These are phyloP conservation scores for Otatea glauca DNA, from an alignment of 176 grass and related monocot genomes.

Conservation along the genomic window DNA sequence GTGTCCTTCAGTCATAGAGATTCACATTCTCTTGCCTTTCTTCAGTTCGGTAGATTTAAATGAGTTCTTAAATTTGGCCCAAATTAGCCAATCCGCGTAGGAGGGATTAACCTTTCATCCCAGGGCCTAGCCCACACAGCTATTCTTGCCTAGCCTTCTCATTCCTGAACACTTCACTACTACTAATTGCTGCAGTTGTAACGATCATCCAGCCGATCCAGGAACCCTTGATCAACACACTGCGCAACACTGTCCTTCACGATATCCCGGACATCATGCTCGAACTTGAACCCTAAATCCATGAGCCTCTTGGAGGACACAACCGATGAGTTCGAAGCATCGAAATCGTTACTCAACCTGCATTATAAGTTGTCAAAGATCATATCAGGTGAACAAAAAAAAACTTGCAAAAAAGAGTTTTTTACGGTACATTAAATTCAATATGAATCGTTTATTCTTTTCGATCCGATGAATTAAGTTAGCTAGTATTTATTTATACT, in stretches of 20 bases:
- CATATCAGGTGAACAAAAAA: background rate
- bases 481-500: no score
- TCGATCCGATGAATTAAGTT: no score
- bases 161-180: no score
- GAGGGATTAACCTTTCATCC: background rate
- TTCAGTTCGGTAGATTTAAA: background rate
- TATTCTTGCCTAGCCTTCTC: background rate
- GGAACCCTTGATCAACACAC: slow-evolving; percentile 52
- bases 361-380: no score
- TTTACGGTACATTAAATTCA: no score
- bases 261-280: background rate
- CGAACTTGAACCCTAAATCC: slow-evolving; percentile 73
- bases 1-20: no score
- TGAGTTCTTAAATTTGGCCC: background rate
- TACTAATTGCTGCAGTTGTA: background rate
- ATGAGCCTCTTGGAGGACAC: slow-evolving; percentile 66
- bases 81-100: background rate
- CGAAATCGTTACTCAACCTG: slow-evolving; percentile 51
- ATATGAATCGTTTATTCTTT: no score
- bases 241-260: slow-evolving; percentile 49
- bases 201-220: slow-evolving; percentile 34
- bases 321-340: slow-evolving; percentile 33
- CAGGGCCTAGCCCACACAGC: background rate
- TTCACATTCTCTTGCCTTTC: no score
- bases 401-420: background rate